Evolutionary conservation across 2,329 filamentous ascomycete genomes (phyloP).

Genomic region (Aspergillus sergii): DNA sequence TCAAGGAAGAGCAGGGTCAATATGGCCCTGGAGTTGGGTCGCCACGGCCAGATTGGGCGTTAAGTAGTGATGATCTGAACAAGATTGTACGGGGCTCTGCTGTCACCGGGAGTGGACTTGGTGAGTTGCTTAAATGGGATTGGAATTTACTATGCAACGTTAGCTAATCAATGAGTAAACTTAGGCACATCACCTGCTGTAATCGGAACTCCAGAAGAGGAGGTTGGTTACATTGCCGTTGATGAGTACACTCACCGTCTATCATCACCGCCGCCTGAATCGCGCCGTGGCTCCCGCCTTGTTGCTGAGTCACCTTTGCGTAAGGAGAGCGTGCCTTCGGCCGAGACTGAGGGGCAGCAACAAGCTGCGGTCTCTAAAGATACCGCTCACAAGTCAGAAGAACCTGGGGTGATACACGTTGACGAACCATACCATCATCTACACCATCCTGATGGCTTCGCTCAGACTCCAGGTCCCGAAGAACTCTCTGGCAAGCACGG

Average conservation of each 20-base stretch:
- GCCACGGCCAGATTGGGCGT: slow-evolving; percentile 72
- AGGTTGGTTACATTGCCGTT: slow-evolving; percentile 83
- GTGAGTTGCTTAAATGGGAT: slow-evolving; percentile 42
- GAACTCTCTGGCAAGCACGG: slow-evolving; percentile 49
- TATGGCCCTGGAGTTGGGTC: slow-evolving; percentile 62
- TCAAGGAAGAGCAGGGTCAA: slow-evolving; percentile 71
- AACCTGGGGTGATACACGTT: slow-evolving; percentile 68
- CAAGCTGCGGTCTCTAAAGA: slow-evolving; percentile 4
- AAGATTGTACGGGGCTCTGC: slow-evolving; percentile 78
- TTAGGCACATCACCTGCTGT: slow-evolving; percentile 66
- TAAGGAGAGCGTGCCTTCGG: slow-evolving; percentile 52
- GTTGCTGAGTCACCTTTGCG: slow-evolving; percentile 55
- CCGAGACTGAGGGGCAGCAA: slow-evolving; percentile 46
- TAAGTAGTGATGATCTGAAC: slow-evolving; percentile 89
- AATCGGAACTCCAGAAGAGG: slow-evolving; percentile 80
- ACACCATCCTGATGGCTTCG: slow-evolving; percentile 53
- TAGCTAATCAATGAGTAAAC: slow-evolving; percentile 16
- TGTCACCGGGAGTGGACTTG: slow-evolving; percentile 52
- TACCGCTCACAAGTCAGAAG: slow-evolving; percentile 17
- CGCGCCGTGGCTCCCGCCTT: slow-evolving; percentile 47
- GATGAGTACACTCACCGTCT: slow-evolving; percentile 82
- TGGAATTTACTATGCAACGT: not conserved
- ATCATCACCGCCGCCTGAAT: slow-evolving; percentile 61
- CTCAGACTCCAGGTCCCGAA: slow-evolving; percentile 52
- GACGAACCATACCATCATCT: slow-evolving; percentile 61